Evolutionary conservation across 2,329 filamentous ascomycete species (phyloP).

Genomic region (Macrophomina phaseolina): DNA sequence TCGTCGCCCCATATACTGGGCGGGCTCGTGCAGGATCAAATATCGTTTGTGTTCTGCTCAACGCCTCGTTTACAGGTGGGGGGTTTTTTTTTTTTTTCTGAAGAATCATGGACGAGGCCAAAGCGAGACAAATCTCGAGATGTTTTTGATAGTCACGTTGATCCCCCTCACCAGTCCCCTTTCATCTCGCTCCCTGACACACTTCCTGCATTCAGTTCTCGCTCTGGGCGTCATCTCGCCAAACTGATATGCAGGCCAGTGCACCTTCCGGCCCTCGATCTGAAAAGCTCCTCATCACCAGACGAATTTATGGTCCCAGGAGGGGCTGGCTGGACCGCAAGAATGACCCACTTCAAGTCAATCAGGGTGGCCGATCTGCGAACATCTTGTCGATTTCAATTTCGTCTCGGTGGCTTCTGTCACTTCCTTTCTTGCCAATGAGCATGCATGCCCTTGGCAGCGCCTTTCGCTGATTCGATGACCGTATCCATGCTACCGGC

Average conservation of each 20-base stretch:
- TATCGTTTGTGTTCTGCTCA: not conserved
- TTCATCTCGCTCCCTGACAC: not conserved
- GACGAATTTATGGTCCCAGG: not conserved
- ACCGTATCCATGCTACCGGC: not conserved
- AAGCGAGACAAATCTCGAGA: not conserved
- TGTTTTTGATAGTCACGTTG: not conserved
- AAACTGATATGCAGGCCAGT: not conserved
- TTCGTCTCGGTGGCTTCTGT: not conserved
- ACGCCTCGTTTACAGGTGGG: no score
- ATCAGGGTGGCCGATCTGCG: not conserved
- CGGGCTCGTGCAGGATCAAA: not conserved
- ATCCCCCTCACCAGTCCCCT: not conserved
- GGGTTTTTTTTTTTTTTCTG: no score
- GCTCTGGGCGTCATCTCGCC: not conserved
- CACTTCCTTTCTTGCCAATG: not conserved
- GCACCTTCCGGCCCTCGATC: not conserved
- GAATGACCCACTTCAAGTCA: not conserved
- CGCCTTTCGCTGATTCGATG: not conserved
- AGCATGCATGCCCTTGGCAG: not conserved
- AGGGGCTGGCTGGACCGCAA: not conserved
- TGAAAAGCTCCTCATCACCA: not conserved
- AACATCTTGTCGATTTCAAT: slow-evolving; percentile 14
- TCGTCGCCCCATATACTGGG: not conserved
- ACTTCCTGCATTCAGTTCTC: not conserved
- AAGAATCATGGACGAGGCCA: not conserved